Evolutionary conservation across 768 basidiomycete genomes (phyloP).

Genomic region (Amanita phalloides): DNA sequence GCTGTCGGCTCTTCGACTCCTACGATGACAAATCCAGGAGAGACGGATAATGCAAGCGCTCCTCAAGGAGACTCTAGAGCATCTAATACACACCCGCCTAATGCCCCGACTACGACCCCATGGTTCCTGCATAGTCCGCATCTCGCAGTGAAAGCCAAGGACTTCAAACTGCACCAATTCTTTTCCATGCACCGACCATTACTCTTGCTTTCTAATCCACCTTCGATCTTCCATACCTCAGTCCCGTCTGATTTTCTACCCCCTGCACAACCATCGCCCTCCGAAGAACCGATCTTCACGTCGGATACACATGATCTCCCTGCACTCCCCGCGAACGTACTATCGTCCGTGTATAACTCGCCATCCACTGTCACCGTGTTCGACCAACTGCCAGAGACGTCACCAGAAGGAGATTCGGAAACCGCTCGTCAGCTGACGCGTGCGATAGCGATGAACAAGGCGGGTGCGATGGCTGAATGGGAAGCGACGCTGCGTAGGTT

Average conservation of each 20-base stretch:
- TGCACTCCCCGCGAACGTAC: not conserved
- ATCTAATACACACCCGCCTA: not conserved
- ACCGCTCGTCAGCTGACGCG: slow-evolving; percentile 72
- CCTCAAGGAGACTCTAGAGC: not conserved
- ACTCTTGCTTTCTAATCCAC: slow-evolving; percentile 54
- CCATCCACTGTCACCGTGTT: not conserved
- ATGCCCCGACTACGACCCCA: slow-evolving; percentile 6
- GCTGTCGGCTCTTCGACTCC: slow-evolving; percentile 1
- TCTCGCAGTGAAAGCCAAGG: slow-evolving; percentile 49
- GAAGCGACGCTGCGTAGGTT: slow-evolving; percentile 53
- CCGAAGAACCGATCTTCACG: not conserved
- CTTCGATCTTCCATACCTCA: slow-evolving; percentile 34
- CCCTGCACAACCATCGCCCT: not conserved
- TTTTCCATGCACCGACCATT: slow-evolving; percentile 77
- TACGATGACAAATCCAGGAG: not conserved
- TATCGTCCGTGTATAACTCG: slow-evolving; percentile 8
- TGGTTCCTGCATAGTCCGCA: slow-evolving; percentile 22
- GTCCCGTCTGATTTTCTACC: slow-evolving; percentile 18
- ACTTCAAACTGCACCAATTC: slow-evolving; percentile 76
- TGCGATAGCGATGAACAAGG: slow-evolving; percentile 56
- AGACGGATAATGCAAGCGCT: not conserved
- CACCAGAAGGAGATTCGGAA: slow-evolving; percentile 68
- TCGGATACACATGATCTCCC: not conserved
- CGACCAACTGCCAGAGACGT: slow-evolving; percentile 37
- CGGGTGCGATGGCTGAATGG: slow-evolving; percentile 58